Percentiles rank a stretch among this genome's conserved stretches.
These are phyloP conservation scores for Russula griseocarnosa DNA, from an alignment of 768 basidiomycete species.

Conservation along the genomic window DNA sequence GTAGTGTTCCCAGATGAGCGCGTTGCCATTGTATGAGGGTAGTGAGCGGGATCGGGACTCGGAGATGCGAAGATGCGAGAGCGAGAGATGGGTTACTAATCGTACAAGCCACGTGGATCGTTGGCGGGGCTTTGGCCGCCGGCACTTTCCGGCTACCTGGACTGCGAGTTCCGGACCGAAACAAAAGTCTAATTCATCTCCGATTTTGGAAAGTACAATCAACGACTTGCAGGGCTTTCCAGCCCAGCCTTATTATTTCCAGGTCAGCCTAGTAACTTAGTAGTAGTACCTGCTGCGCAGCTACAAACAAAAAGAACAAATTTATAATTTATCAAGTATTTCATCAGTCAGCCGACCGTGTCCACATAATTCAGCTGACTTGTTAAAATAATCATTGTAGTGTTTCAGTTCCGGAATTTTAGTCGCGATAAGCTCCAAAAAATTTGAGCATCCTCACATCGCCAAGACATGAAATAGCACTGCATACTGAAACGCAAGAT, in stretches of 20 bases:
- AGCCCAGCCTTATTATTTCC: too few species aligned
- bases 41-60: too few species aligned
- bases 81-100: too few species aligned
- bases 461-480: too few species aligned
- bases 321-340: not conserved
- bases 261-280: too few species aligned
- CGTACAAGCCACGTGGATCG: not conserved
- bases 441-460: too few species aligned
- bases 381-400: not conserved
- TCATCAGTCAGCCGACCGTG: constrained; percentile 8
- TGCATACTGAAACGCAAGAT: not conserved
- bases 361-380: not conserved
- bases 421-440: not conserved
- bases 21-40: constrained; percentile 43
- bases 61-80: too few species aligned
- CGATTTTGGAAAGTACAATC: not conserved
- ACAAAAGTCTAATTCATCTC: constrained; percentile 2
- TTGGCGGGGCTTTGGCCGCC: not conserved
- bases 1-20: constrained; percentile 57
- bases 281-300: not conserved
- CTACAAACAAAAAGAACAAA: not conserved
- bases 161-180: constrained; percentile 6
- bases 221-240: not conserved
- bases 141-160: not conserved
- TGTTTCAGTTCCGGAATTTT: too few species aligned